Percentiles rank a stretch among this genome's conserved stretches.
phyloP scores from a whole-genome alignment of 371 early-diverging fungal genomes.

The Apophysomyces variabilis region DNA sequence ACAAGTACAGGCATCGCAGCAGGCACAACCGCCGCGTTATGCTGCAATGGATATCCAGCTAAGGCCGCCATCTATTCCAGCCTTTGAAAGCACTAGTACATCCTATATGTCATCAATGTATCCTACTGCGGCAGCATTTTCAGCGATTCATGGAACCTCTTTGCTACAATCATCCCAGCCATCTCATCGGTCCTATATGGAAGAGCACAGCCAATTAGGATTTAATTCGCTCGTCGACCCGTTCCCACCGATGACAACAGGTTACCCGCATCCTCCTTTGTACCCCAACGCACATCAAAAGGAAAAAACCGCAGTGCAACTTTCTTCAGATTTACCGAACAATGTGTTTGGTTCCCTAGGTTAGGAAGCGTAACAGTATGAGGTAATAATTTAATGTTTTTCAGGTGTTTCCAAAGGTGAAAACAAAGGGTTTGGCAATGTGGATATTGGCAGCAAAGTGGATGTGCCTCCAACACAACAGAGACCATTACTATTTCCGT shows the following conservation, averaged over 20 bases:
- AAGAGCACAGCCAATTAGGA: background rate
- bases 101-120: background rate
- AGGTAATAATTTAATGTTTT: constrained; percentile 8
- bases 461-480: background rate
- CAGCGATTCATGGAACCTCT: background rate
- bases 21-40: constrained; percentile 7
- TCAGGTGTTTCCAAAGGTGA: constrained; percentile 2
- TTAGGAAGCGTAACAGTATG: background rate
- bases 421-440: background rate
- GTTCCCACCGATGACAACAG: background rate
- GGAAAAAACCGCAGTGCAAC: background rate
- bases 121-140: background rate
- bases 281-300: background rate
- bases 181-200: background rate
- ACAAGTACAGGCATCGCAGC: background rate
- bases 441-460: background rate
- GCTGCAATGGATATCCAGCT: background rate
- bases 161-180: background rate
- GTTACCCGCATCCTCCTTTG: background rate
- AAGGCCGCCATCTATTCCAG: background rate
- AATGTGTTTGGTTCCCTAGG: constrained; percentile 7
- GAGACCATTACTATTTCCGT: background rate
- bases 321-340: background rate
- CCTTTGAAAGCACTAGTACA: constrained; percentile 5
- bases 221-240: constrained; percentile 5